Evolutionary conservation across 768 basidiomycete genomes (phyloP), one percentile per base, ranked within the genome.

Genomic region (Solioccasus polychromus): DNA sequence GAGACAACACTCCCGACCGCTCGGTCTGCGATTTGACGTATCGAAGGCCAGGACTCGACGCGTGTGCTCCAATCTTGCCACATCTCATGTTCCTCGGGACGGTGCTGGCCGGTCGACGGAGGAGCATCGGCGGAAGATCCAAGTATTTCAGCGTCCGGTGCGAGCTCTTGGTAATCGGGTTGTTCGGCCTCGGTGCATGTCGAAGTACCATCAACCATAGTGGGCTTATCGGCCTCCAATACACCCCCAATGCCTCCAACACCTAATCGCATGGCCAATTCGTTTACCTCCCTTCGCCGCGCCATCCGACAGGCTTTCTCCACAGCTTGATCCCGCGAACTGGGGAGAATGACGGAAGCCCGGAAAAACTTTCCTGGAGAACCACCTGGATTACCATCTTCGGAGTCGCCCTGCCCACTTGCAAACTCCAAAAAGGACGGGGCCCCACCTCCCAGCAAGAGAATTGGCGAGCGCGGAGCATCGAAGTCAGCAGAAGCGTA

Each of bases 221-320:
- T 36, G 24, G 41, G 38, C 4, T 17, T 14, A 30, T 12, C 55
- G 29, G 22, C 39, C 22, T 80, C 81, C 6, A 90, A 58, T 7
- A 70, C 56, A 10, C 90, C 91, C 9, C 90, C 90, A 7, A 89
- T 74, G 0, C 78, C 77, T 26, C 85, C 86, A 29, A 91, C 73
- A 5, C 80, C 90, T 81, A 90, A 88, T n/a, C 87, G 79, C 74
- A 89, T 85, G 0, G 79, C 82, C 35, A 92, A 67, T 56, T 88
- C 83, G 60, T 92, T 92, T 44, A 90, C 79, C 54, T 91, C 84
- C 45, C 79, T 71, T 46, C 90, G 72, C 28, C 90, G 71, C 4
- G 69, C 67, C 48, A 83, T 71, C 36, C 90, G 78, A 39, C 71
- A 76, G 8, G 69, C 63, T 35, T 71, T 73, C 59, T 92, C 90